Conservation (phyloP, 177 flowering plant genomes). For the Vitis hybrid region DNA sequence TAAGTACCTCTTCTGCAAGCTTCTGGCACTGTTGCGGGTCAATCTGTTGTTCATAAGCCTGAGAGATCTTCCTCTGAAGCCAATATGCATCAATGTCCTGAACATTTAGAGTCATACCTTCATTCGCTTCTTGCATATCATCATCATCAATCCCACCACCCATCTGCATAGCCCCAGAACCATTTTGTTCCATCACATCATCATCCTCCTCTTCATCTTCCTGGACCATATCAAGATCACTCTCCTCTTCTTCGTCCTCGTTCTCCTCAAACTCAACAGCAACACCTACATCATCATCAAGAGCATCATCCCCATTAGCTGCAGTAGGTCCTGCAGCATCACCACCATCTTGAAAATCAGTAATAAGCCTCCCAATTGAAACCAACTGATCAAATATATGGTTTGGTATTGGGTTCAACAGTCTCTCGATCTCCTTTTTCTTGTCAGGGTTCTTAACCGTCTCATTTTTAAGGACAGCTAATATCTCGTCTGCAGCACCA, state of each 20-base stretch:
- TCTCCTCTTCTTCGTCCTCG: slow-evolving; percentile 91
- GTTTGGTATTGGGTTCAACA: slow-evolving; percentile 61
- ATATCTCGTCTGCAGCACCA: slow-evolving; percentile 94
- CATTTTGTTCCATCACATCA: slow-evolving; percentile 53
- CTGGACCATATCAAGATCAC: slow-evolving; percentile 79
- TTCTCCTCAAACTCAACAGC: slow-evolving; percentile 98
- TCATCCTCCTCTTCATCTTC: slow-evolving; percentile 88
- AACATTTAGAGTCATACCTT: slow-evolving; percentile 79
- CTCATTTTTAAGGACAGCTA: slow-evolving; percentile 81
- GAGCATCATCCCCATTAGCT: slow-evolving; percentile 64
- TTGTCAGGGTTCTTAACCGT: slow-evolving; percentile 68
- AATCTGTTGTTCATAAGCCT: slow-evolving; percentile 76
- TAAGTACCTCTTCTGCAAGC: slow-evolving; percentile 88
- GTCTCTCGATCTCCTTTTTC: slow-evolving; percentile 93
- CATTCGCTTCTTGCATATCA: slow-evolving; percentile 70
- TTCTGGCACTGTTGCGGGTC: slow-evolving; percentile 93
- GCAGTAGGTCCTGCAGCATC: slow-evolving; percentile 44
- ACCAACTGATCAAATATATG: slow-evolving; percentile 72
- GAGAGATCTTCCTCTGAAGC: slow-evolving; percentile 95
- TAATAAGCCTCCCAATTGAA: slow-evolving; percentile 72
- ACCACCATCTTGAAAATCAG: slow-evolving; percentile 80
- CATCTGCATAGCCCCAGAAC: slow-evolving; percentile 86
- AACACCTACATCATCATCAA: slow-evolving; percentile 93
- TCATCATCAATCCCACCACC: slow-evolving; percentile 91
- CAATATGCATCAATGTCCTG: slow-evolving; percentile 98